Evolutionary conservation across 257 asterid genomes (phyloP).

Genomic region (Cynanchum wilfordii): DNA sequence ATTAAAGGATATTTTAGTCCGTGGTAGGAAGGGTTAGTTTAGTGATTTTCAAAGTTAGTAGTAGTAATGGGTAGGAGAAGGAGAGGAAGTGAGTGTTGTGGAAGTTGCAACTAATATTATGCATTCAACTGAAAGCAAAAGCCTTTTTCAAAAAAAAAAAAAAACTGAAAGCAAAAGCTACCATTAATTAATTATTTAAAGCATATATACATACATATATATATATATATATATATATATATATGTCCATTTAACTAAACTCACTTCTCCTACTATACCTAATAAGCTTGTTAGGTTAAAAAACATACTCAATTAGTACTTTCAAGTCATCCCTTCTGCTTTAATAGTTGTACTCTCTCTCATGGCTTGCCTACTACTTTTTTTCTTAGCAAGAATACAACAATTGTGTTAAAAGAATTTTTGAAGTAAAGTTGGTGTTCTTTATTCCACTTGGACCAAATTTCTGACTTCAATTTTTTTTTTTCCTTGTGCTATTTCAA

Average conservation of each 20-base stretch:
- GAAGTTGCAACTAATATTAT: conserved; percentile 12
- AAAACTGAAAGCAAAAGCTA: conserved; percentile 21
- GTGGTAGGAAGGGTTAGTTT: not conserved
- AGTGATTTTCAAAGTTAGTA: not conserved
- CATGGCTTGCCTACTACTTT: not conserved
- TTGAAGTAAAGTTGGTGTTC: too few species aligned
- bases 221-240: too few species aligned
- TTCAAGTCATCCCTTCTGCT: conserved; percentile 11
- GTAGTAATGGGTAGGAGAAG: conserved; percentile 10
- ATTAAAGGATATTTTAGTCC: too few species aligned
- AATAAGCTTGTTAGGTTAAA: not conserved
- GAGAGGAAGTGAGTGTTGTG: not conserved
- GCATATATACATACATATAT: too few species aligned
- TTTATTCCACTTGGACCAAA: too few species aligned
- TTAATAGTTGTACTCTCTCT: not conserved
- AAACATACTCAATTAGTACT: not conserved
- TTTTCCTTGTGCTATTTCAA: too few species aligned
- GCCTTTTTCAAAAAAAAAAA: too few species aligned
- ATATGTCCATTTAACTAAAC: conserved; percentile 2
- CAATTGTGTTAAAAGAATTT: too few species aligned
- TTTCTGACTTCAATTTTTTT: too few species aligned
- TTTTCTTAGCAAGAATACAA: too few species aligned
- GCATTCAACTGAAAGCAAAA: too few species aligned
- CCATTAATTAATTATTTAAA: not conserved
- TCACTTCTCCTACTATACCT: conserved; percentile 2